Base-by-base conservation (phyloP, 108 stramenopile species). In the Skeletonema marinoi region DNA sequence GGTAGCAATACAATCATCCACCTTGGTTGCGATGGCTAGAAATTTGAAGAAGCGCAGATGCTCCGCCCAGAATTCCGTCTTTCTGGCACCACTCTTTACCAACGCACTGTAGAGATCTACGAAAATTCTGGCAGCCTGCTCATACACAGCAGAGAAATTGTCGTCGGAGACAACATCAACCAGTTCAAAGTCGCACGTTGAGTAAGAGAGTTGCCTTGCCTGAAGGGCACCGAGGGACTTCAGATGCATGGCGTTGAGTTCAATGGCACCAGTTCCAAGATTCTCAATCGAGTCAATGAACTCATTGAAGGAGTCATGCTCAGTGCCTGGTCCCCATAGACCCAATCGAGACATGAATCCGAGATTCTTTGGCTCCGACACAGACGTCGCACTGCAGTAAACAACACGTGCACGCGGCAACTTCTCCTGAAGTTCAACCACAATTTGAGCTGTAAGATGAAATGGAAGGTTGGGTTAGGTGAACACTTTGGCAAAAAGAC, bases 11-110 rank as follows among this genome's bases (percentile, higher is more conserved):
- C 86, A 76, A 29, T 67, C 71, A 25, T 88, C 83, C 7, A 90
- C 87, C 66, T 92, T 92, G 16, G 75, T 66, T 1, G 86, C 91
- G 33, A 90, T 85, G 73, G 84, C 87, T 17, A 92, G 51, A 38
- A 56, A 66, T 7, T 86, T 80, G 63, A 92, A 90, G 68, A 92
- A 92, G 25, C 91, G 73, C 70, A 85, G 88, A 60, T 92, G 89
- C 4, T 85, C 85, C 14, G 61, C 61, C 61, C 61, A 62, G 14
- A 14, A 62, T 19, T 32, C 61, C 14, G 61, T 62, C 25, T 62
- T 62, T 21, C 6, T 62, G 4, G 3, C 6, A 16, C 61, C 25
- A 10, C 21, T 62, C 14, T 62, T 62, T 30, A 62, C 16, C 2
- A 62, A 6, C 61, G 3, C 61, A 62, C 4, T n/a, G 61, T 62